These are phyloP conservation scores for Alternaria arbusti DNA, from an alignment of 2,329 filamentous ascomycete species.

Conservation along the genomic window DNA sequence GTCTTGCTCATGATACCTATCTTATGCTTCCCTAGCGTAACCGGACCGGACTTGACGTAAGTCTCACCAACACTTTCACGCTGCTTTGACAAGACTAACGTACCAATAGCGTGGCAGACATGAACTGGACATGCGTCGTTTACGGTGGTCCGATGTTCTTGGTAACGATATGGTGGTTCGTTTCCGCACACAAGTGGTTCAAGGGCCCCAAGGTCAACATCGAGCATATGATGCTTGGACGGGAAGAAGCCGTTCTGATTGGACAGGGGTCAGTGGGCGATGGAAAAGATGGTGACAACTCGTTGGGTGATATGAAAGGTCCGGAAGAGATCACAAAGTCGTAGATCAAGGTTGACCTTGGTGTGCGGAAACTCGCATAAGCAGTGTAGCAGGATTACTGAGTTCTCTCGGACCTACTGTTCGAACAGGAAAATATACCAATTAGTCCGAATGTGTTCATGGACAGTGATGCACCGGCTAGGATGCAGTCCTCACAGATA, in stretches of 20 bases:
- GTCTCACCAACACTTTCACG: constrained; percentile 4
- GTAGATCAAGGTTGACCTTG: not conserved
- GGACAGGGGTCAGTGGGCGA: constrained; percentile 25
- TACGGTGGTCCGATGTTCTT: constrained; percentile 69
- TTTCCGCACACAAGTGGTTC: constrained; percentile 72
- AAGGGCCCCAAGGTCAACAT: constrained; percentile 73
- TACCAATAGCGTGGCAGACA: constrained; percentile 51
- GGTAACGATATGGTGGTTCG: constrained; percentile 66
- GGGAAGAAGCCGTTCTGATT: constrained; percentile 48
- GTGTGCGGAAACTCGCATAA: not conserved
- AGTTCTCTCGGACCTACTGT: not conserved
- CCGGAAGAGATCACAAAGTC: constrained; percentile 5
- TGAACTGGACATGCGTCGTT: constrained; percentile 75
- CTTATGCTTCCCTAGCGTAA: constrained; percentile 67
- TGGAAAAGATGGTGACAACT: constrained; percentile 13
- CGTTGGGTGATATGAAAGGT: not conserved
- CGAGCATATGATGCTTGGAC: constrained; percentile 59
- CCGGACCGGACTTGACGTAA: constrained; percentile 61
- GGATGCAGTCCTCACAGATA: not conserved
- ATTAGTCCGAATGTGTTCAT: not conserved
- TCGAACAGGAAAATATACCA: not conserved
- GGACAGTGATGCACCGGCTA: not conserved
- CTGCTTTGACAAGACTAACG: constrained; percentile 13
- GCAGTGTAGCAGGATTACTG: not conserved
- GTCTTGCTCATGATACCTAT: constrained; percentile 72